Evolutionary conservation across 2,329 filamentous ascomycete genomes (phyloP).

Genomic region (Claviceps sp.): DNA sequence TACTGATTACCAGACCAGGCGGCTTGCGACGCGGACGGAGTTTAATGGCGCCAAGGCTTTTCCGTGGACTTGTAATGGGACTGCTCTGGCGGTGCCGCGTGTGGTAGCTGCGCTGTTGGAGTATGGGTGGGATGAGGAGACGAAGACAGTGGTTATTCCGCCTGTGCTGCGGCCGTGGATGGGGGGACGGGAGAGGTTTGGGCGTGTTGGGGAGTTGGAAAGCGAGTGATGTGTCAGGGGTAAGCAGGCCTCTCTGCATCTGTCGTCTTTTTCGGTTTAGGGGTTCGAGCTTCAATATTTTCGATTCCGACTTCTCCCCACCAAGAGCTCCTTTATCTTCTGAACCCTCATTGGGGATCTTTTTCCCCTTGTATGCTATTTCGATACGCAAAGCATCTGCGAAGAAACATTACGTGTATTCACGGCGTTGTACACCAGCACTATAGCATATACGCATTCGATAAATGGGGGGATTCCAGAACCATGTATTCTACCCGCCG

Average conservation of each 20-base stretch:
- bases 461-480: too few species aligned
- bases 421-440: too few species aligned
- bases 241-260: neutral
- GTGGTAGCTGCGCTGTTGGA: conserved; percentile 83
- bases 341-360: too few species aligned
- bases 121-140: conserved; percentile 70
- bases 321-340: too few species aligned
- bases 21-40: conserved; percentile 63
- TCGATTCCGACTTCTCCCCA: too few species aligned
- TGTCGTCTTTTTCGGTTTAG: neutral
- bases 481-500: too few species aligned
- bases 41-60: conserved; percentile 46
- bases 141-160: conserved; percentile 57
- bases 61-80: conserved; percentile 88
- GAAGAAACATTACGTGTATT: too few species aligned
- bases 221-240: conserved; percentile 1
- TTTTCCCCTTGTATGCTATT: too few species aligned
- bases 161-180: conserved; percentile 73
- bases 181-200: conserved; percentile 58
- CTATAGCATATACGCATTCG: too few species aligned
- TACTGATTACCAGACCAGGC: conserved; percentile 83
- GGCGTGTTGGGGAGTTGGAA: conserved; percentile 14
- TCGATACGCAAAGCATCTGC: too few species aligned
- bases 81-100: conserved; percentile 79
- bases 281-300: too few species aligned